Evolutionary conservation across 2,329 filamentous ascomycete genomes (phyloP).

Genomic region (Endoconidiophora laricicola): DNA sequence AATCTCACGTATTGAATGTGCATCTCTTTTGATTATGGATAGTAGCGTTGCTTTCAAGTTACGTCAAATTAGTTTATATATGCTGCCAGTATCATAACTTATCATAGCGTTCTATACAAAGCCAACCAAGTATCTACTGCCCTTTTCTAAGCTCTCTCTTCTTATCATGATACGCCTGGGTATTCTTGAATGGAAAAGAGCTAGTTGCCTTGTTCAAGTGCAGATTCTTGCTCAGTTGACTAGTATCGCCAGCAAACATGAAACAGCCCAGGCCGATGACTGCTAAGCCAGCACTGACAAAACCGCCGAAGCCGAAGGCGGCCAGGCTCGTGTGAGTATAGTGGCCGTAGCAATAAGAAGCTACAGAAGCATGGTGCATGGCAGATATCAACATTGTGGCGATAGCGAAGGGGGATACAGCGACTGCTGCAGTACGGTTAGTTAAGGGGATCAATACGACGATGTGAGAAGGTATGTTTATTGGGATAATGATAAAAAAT

Average conservation of each 20-base stretch:
- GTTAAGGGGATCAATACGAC: not conserved
- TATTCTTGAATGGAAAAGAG: slow-evolving; percentile 24
- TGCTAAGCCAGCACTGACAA: slow-evolving; percentile 39
- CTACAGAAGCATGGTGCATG: slow-evolving; percentile 44
- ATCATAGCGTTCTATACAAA: not conserved
- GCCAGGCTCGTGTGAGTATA: slow-evolving; percentile 40
- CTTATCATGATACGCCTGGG: slow-evolving; percentile 23
- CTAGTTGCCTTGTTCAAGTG: slow-evolving; percentile 25
- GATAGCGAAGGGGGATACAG: slow-evolving; percentile 43
- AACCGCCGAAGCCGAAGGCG: slow-evolving; percentile 42
- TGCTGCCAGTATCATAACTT: not conserved
- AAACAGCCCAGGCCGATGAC: slow-evolving; percentile 30
- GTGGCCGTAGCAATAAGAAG: slow-evolving; percentile 52
- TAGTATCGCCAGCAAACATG: slow-evolving; percentile 24
- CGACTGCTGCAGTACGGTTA: slow-evolving; percentile 12
- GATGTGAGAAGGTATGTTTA: too few relatives aligned
- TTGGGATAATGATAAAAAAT: not conserved
- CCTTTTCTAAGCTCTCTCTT: slow-evolving; percentile 21
- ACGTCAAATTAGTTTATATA: not conserved
- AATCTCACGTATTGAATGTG: too few relatives aligned
- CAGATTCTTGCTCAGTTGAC: slow-evolving; percentile 22
- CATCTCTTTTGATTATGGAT: too few relatives aligned
- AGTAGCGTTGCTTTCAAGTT: too few relatives aligned
- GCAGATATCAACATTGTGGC: slow-evolving; percentile 51
- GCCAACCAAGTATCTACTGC: not conserved